Base-by-base conservation (phyloP, 495 filamentous ascomycete genomes). In the Lasiosphaeria ovina region DNA sequence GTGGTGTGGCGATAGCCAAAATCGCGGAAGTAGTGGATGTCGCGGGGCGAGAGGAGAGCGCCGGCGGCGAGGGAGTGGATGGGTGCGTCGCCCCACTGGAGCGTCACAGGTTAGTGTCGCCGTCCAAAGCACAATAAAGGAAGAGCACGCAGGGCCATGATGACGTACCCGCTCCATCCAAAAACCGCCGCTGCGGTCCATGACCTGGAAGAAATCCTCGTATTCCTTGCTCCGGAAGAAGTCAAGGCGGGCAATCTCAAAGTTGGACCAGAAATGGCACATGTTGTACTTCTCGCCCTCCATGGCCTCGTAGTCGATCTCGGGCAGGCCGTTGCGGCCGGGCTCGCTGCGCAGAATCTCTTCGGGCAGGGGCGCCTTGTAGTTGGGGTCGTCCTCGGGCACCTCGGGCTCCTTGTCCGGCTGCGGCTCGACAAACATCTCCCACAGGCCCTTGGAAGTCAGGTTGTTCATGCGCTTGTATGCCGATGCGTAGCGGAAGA, bases 261-360 rank as follows among this genome's bases (percentile, higher is more conserved):
- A 99, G 72, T 99, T 99, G 80, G 91, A 96, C 94, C 94, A 99
- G 81, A 98, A 99, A 81, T 99, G 94, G 76, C 94, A 99, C 94
- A 99, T 99, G 79, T 99, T 99, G 79, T 99, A 99, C 63, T 83
- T 89, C 69, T 99, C 94, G 60, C 91, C 90, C 70, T 97, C 95
- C 94, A 99, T 99, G 16, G 88, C 86, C 69, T 98, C 95, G 0
- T 87, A 84, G 70, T 98, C 91, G 49, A 97, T 86, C 51, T 96
- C 90, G 40, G 89, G 87, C 14, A 91, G 72, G 34, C 81, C 83
- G 58, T 85, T 86, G 55, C 85, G 82, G 49, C 87, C 87, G 10
- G 91, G 88, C 62, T 97, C 89, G 59, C 81, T 85, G 67, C 84
- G 83, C 38, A 93, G 74, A 45, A 96, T 88, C 66, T 96, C 91